Conservation (phyloP, 495 filamentous ascomycete genomes). For the Halenospora varia region DNA sequence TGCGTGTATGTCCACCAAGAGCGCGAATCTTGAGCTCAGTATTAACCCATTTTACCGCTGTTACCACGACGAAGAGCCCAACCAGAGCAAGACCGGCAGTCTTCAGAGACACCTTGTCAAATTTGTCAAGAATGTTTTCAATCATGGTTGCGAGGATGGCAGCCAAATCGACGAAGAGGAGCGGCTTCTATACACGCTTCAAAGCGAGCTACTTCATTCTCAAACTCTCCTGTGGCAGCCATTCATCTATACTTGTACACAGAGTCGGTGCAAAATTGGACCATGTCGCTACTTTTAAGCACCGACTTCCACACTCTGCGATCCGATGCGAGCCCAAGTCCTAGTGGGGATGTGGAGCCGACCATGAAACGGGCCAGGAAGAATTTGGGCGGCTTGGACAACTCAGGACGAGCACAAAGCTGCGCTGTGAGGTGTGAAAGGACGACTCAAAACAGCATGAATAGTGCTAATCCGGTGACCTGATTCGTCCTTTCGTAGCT, state of each 20-base stretch:
- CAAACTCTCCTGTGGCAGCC: too few relatives aligned
- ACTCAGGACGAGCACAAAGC: background rate
- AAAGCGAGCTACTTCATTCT: too few relatives aligned
- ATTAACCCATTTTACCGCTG: slow-evolving; percentile 26
- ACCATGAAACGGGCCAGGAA: background rate
- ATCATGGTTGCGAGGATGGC: slow-evolving; percentile 29
- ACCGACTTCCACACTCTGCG: too few relatives aligned
- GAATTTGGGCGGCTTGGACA: background rate
- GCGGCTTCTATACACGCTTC: slow-evolving; percentile 7
- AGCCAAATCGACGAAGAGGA: slow-evolving; percentile 26
- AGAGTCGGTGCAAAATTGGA: slow-evolving; percentile 19
- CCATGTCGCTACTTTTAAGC: slow-evolving; percentile 22
- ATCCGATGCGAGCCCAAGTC: too few relatives aligned
- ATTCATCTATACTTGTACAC: slow-evolving; percentile 1
- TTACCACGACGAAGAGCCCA: slow-evolving; percentile 27
- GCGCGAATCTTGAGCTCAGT: slow-evolving; percentile 37
- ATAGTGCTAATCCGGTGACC: too few relatives aligned
- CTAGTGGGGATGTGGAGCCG: too few relatives aligned
- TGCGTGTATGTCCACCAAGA: slow-evolving; percentile 34
- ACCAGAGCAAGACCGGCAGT: slow-evolving; percentile 23
- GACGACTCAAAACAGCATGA: too few relatives aligned
- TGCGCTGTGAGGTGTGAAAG: too few relatives aligned
- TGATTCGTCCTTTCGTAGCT: too few relatives aligned
- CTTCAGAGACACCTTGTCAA: slow-evolving; percentile 35
- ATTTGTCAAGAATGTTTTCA: slow-evolving; percentile 29